Evolutionary conservation across 1,284 basidiomycete species (phyloP).

Genomic region (Trichosporon ovoides): DNA sequence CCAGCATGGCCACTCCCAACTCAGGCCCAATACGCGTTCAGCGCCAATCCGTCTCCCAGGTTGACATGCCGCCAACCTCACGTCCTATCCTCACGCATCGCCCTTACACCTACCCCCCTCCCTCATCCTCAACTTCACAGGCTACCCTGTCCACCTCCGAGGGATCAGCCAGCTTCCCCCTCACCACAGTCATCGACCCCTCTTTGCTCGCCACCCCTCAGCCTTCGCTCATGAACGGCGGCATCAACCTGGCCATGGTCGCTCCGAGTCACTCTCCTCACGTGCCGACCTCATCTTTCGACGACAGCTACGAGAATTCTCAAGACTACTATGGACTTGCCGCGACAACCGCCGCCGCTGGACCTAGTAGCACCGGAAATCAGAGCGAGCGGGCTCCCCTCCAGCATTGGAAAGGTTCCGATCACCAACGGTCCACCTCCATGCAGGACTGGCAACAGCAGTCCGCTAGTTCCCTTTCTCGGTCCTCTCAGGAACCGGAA

Average conservation of each 20-base stretch:
- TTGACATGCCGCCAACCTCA: background rate
- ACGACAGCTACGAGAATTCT: no score
- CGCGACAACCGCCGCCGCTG: background rate
- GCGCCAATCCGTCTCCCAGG: background rate
- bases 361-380: background rate
- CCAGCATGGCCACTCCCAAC: background rate
- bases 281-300: no score
- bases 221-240: background rate
- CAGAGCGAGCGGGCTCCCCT: background rate
- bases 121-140: background rate
- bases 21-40: background rate
- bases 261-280: background rate
- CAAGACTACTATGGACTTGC: background rate
- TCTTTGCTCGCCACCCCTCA: background rate
- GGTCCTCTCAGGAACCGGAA: background rate
- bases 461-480: background rate
- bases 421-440: background rate
- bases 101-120: background rate
- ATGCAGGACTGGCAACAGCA: background rate
- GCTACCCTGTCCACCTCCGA: background rate
- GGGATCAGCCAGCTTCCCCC: background rate
- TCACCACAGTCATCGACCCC: background rate
- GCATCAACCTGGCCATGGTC: slow-evolving; percentile 2
- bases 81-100: slow-evolving; percentile 2
- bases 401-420: background rate